Evolutionary conservation across 225 moss, liverwort and hornwort species (phyloP), one percentile per base, ranked within the genome.

Genomic region (Physcomitrium patens): DNA sequence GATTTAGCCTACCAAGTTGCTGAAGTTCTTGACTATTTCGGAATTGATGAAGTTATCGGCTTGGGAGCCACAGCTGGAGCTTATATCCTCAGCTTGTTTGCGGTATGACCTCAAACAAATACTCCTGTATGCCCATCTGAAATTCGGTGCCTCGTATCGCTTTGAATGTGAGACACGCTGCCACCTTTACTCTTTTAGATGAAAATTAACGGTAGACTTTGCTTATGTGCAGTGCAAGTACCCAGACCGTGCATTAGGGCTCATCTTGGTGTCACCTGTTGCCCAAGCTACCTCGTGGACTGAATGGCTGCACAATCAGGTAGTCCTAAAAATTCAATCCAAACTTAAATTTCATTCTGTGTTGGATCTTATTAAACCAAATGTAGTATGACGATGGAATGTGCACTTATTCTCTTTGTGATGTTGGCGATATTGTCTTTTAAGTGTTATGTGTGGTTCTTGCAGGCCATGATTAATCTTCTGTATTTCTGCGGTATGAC

Each of bases 401-500:
- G 7, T 37, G 2, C 7, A 37, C 31, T 37, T 4, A 4, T 3
- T 37, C 31, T 37, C 31, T 37, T 37, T 7, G 31, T 37, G 2
- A 37, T 37, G 31, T 7, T 37, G 31, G 31, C 31, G 31, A 37
- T 37, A 7, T 37, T 7, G 31, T 37, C 31, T 37, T 3, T 4
- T 0, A 37, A 37, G 4, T 37, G 31, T 37, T 37, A 4, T 37
- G 7, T 37, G 7, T 37, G 31, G 31, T 37, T 37, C 31, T 37
- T 37, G 31, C 31, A 37, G 92, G 93, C 93, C 18, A 73, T 93
- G 79, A 79, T 85, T 48, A 95, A 88, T 76, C 74, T 99, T 0
- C 90, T 99, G 43, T 93, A 93, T 49, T 99, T 82, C 75, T 99
- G 90, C 76, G 95, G 99, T 51, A 95, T 93, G 99, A 86, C 85